Evolutionary conservation across 108 stramenopile species (phyloP).

Genomic region (Chaetoceros tenuissimus): DNA sequence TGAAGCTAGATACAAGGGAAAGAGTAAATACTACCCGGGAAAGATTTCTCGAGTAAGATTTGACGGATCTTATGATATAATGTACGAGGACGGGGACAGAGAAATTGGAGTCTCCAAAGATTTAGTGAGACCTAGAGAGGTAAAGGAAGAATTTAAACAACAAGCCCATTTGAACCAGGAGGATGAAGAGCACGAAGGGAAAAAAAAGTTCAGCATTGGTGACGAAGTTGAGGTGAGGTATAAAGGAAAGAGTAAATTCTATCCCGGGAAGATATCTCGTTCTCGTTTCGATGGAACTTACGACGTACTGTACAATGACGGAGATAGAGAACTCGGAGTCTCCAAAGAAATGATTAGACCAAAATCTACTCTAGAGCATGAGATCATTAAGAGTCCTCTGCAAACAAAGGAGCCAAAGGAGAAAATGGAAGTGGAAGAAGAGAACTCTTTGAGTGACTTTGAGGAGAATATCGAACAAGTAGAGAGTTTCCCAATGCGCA

Average conservation of each 20-base stretch:
- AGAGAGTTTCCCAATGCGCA: too few species aligned
- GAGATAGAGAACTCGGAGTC: not conserved
- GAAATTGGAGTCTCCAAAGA: not conserved
- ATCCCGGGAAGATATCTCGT: not conserved
- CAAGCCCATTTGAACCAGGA: not conserved
- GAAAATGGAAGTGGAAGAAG: too few species aligned
- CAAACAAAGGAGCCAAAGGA: too few species aligned
- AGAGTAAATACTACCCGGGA: not conserved
- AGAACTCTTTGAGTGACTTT: too few species aligned
- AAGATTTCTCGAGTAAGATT: not conserved
- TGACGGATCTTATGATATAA: not conserved
- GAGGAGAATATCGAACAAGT: too few species aligned
- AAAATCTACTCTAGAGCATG: too few species aligned
- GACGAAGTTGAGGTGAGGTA: not conserved
- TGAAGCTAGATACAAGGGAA: not conserved
- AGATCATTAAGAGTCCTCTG: too few species aligned
- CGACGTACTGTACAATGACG: not conserved
- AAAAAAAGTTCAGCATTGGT: not conserved
- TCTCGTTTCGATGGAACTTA: not conserved
- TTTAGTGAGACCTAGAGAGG: not conserved
- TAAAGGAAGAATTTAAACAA: not conserved
- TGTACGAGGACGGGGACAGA: not conserved
- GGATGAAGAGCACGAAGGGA: not conserved
- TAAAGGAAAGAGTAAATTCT: not conserved
- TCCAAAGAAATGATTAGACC: too few species aligned